Conservation (phyloP, 495 filamentous ascomycete species). For the Lentithecium fluviatile region DNA sequence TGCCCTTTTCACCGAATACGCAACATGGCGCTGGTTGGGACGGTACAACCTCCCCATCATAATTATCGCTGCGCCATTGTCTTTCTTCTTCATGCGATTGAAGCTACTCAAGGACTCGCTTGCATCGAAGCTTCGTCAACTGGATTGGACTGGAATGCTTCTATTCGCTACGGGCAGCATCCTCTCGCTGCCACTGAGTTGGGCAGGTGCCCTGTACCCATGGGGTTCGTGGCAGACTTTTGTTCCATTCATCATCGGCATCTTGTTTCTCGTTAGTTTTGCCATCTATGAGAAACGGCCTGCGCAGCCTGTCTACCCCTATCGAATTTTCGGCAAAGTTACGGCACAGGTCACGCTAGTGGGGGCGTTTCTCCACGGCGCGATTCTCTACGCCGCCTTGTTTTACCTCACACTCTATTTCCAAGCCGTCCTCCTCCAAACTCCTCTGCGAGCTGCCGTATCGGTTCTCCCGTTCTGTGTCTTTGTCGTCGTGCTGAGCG, state of each 20-base stretch:
- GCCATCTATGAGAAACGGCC: slow-evolving; percentile 8
- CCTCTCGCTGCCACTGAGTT: slow-evolving; percentile 39
- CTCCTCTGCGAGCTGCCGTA: slow-evolving; percentile 14
- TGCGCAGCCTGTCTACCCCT: background rate
- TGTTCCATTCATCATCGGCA: slow-evolving; percentile 42
- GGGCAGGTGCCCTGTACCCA: slow-evolving; percentile 44
- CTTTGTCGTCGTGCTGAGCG: slow-evolving; percentile 27
- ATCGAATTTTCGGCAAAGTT: background rate
- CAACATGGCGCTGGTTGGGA: slow-evolving; percentile 46
- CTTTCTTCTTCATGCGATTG: slow-evolving; percentile 38
- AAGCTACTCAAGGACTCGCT: slow-evolving; percentile 34
- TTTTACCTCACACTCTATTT: slow-evolving; percentile 44
- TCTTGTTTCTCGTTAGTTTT: slow-evolving; percentile 38
- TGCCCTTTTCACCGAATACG: slow-evolving; percentile 24
- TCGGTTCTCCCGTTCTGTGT: background rate
- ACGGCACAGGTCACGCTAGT: slow-evolving; percentile 23
- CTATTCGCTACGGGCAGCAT: slow-evolving; percentile 34
- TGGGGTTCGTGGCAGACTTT: slow-evolving; percentile 44
- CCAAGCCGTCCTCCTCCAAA: slow-evolving; percentile 42
- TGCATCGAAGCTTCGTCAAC: slow-evolving; percentile 21
- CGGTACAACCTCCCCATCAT: slow-evolving; percentile 46
- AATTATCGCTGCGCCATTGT: slow-evolving; percentile 27
- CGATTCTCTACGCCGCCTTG: slow-evolving; percentile 37
- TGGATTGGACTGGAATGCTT: slow-evolving; percentile 28
- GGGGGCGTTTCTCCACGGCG: slow-evolving; percentile 37